Evolutionary conservation across 169 alveolate genomes (phyloP), one percentile per base, ranked within the genome.

Genomic region (Cryptosporidium ryanae): DNA sequence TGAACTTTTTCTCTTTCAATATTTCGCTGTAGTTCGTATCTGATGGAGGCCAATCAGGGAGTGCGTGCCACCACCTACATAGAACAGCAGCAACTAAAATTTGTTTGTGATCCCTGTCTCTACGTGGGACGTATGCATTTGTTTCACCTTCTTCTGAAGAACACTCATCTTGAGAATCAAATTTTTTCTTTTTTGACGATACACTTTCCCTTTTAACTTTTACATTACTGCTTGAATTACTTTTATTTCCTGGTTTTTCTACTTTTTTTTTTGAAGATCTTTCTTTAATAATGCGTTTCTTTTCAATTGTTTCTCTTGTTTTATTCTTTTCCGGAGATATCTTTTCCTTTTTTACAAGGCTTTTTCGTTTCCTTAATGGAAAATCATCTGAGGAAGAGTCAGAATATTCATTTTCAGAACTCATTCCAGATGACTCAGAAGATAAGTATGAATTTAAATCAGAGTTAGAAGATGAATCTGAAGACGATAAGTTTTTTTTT

Each of bases 11-110:
- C 90, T 93, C 91, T 44, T 89, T 89, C 18, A 96, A 84, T 70
- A 91, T 82, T 0, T 81, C 90, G 21, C 81, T 82, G 54, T 93
- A 95, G 81, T 96, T 94, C 64, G 90, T 94, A 81, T 96, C 90
- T 29, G 92, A 94, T 23, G 97, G 96, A 6, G 98, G 99, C 98
- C 99, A 96, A 12, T 94, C 96, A 5, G 98, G 98, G 21, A 96
- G 93, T 18, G 93, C 97, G 82, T 95, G 96, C 97, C 97, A 95
- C 97, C 98, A 96, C 38, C 99, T 90, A 63, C 50, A 82, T 59
- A 90, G 34, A 38, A 76, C 43, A 61, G 87, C 87, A 18, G 87
- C 70, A 13, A 76, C 87, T 76, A 76, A 18, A 10, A 76, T 76
- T 46, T 76, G 87, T 29, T 76, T 76, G 43, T 61, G 87, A 31